Conservation (phyloP, 495 filamentous ascomycete genomes). For the Trichoderma gamsii region DNA sequence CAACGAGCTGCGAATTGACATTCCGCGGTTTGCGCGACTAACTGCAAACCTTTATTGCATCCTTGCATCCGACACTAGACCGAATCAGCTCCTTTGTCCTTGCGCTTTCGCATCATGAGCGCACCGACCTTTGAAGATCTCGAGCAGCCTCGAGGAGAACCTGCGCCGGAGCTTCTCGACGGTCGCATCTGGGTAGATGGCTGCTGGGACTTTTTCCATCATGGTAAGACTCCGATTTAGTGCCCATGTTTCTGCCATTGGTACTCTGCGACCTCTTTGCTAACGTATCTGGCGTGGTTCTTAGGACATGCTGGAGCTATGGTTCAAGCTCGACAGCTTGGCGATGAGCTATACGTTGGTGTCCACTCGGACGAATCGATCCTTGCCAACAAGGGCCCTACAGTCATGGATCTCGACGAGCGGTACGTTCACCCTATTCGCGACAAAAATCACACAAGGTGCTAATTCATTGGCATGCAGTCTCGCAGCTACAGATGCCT, state of each 20-base stretch:
- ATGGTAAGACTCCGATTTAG: slow-evolving; percentile 51
- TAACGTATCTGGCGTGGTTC: background rate
- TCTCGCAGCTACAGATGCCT: slow-evolving; percentile 82
- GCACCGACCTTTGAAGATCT: background rate
- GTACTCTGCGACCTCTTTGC: background rate
- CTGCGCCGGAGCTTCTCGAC: slow-evolving; percentile 49
- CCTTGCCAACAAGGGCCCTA: slow-evolving; percentile 92
- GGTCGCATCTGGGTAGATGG: slow-evolving; percentile 94
- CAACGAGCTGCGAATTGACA: background rate
- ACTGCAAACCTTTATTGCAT: background rate
- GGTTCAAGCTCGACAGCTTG: slow-evolving; percentile 68
- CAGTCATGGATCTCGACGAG: slow-evolving; percentile 90
- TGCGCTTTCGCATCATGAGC: background rate
- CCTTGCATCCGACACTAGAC: background rate
- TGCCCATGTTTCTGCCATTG: background rate
- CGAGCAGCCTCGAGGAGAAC: slow-evolving; percentile 23
- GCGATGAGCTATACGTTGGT: slow-evolving; percentile 80
- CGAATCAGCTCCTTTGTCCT: background rate
- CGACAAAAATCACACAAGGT: slow-evolving; percentile 5
- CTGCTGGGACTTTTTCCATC: slow-evolving; percentile 98
- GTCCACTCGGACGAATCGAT: slow-evolving; percentile 95
- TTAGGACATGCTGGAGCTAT: slow-evolving; percentile 93
- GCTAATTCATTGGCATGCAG: slow-evolving; percentile 24
- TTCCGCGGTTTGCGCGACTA: background rate
- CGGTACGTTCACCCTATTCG: slow-evolving; percentile 47